Percentiles rank a stretch among this genome's conserved stretches.
Evolutionary conservation across 164 flowering plant genomes (phyloP).

Genomic region (Cinnamomum chago): DNA sequence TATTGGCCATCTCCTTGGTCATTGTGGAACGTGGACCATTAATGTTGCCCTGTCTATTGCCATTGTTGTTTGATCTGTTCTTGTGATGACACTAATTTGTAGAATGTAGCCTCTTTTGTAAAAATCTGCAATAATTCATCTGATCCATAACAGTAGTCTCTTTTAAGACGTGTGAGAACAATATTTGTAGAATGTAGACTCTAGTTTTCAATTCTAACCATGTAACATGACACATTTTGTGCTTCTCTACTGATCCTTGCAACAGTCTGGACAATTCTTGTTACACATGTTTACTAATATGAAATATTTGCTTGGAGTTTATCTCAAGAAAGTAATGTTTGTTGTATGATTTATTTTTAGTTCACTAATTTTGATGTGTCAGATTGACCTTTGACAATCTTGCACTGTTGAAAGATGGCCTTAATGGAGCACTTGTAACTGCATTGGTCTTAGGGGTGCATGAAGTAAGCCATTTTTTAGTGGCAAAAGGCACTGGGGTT

Average conservation of each 20-base stretch:
- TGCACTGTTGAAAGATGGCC: constrained; percentile 62
- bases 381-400: constrained; percentile 85
- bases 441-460: constrained; percentile 75
- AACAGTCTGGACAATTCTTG: not conserved
- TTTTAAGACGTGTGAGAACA: not conserved
- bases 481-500: constrained; percentile 59
- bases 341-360: constrained; percentile 1
- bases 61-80: not conserved
- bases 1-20: no score
- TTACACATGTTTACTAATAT: not conserved
- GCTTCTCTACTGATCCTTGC: not conserved
- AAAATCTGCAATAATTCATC: no score
- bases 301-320: not conserved
- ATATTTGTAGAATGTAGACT: not conserved
- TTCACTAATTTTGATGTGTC: constrained; percentile 19
- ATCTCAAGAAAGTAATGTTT: not conserved
- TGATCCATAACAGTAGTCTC: no score
- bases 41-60: not conserved
- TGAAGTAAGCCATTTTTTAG: constrained; percentile 74
- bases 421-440: constrained; percentile 88
- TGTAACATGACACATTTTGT: not conserved
- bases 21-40: no score
- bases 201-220: not conserved
- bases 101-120: no score
- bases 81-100: not conserved